These are phyloP conservation scores for Xylaria sp. DNA, from an alignment of 2,329 filamentous ascomycete species.

Conservation along the genomic window DNA sequence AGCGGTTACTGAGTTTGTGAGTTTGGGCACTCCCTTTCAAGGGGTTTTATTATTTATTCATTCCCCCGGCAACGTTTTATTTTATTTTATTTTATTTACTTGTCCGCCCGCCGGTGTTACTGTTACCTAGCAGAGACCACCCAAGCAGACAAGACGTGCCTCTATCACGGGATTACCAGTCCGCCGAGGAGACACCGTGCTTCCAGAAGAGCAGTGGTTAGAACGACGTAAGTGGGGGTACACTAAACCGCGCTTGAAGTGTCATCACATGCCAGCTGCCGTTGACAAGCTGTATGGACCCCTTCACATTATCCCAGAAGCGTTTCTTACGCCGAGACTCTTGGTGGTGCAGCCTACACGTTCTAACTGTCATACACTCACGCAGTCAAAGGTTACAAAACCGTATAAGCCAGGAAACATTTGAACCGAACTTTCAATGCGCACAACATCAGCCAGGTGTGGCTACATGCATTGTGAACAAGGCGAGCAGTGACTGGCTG, in stretches of 20 bases:
- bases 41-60: too few species aligned
- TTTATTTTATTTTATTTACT: background rate
- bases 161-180: constrained; percentile 1
- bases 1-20: background rate
- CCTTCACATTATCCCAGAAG: background rate
- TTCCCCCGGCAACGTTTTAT: too few species aligned
- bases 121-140: constrained; percentile 10
- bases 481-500: constrained; percentile 11
- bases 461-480: constrained; percentile 25
- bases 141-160: background rate
- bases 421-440: background rate
- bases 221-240: background rate
- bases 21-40: background rate
- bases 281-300: background rate
- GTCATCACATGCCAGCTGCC: constrained; percentile 4
- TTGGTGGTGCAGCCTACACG: background rate
- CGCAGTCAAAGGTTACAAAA: background rate
- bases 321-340: background rate
- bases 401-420: background rate
- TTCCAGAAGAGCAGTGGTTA: background rate
- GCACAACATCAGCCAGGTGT: constrained; percentile 2
- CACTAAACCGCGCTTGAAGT: constrained; percentile 1
- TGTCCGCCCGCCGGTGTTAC: background rate
- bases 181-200: constrained; percentile 11
- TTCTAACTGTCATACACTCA: background rate